These are phyloP conservation scores for Acanthochlamys bracteata DNA, from an alignment of 106 monocot genomes.

Conservation along the genomic window DNA sequence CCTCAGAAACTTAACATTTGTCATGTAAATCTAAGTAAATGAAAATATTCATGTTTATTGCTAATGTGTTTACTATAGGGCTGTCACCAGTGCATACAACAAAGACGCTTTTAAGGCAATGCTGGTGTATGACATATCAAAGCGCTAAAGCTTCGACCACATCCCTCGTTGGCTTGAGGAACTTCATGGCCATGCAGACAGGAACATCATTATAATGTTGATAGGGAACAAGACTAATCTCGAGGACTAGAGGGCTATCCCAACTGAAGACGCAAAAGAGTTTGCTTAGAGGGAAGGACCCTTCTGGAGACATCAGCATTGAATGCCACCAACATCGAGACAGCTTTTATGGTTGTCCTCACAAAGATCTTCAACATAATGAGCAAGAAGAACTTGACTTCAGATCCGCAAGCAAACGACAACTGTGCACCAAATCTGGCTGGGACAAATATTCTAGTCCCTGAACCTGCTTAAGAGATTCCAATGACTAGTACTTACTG, in stretches of 20 bases:
- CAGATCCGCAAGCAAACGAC: slow-evolving; percentile 16
- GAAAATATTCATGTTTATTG: not conserved
- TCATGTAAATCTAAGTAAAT: too few species aligned
- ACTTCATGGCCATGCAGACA: too few species aligned
- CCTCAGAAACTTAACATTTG: too few species aligned
- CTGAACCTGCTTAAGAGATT: slow-evolving; percentile 79
- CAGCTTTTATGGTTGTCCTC: slow-evolving; percentile 64
- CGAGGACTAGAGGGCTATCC: too few species aligned
- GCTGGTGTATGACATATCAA: too few species aligned
- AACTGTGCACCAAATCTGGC: slow-evolving; percentile 25
- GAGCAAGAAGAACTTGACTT: slow-evolving; percentile 56
- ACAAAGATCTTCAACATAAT: slow-evolving; percentile 85
- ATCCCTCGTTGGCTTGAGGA: too few species aligned
- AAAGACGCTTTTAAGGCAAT: slow-evolving; percentile 61
- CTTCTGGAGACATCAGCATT: slow-evolving; percentile 89
- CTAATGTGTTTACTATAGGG: slow-evolving; percentile 40
- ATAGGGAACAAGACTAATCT: too few species aligned
- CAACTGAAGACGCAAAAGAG: slow-evolving; percentile 75
- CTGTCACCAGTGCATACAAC: slow-evolving; percentile 91
- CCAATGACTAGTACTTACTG: slow-evolving; percentile 68
- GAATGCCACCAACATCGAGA: slow-evolving; percentile 66
- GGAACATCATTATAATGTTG: too few species aligned
- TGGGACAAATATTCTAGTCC: slow-evolving; percentile 70
- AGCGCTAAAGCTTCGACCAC: too few species aligned
- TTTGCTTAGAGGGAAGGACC: slow-evolving; percentile 84